Conservation (phyloP, 352 stramenopile genomes). For the Peronospora belbahrii region DNA sequence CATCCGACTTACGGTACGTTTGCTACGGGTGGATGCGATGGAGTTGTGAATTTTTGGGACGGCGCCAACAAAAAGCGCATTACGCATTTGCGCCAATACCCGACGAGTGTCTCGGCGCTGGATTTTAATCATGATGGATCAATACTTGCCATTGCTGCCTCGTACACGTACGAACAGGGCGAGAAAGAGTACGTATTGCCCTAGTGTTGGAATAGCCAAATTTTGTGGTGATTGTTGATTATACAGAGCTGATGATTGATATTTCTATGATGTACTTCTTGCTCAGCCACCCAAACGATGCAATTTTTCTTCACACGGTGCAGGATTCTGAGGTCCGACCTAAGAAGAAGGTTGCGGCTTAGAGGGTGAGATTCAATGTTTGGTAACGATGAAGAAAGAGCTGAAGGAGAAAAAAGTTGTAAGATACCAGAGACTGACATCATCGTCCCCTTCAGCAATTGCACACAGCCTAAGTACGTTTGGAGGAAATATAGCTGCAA, state of each 20-base stretch:
- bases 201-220: not conserved
- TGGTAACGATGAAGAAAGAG: not conserved
- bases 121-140: slow-evolving; percentile 92
- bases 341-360: slow-evolving; percentile 46
- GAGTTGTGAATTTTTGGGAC: slow-evolving; percentile 91
- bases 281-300: slow-evolving; percentile 86
- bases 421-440: no score
- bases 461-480: no score
- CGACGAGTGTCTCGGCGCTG: slow-evolving; percentile 87
- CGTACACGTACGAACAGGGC: slow-evolving; percentile 97
- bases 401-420: no score
- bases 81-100: slow-evolving; percentile 72
- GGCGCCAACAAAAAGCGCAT: slow-evolving; percentile 94
- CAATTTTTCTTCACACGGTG: slow-evolving; percentile 89
- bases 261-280: slow-evolving; percentile 5
- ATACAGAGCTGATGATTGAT: not conserved
- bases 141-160: slow-evolving; percentile 90
- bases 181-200: slow-evolving; percentile 86
- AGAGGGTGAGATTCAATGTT: slow-evolving; percentile 8
- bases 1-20: slow-evolving; percentile 92
- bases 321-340: slow-evolving; percentile 83
- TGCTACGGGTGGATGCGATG: slow-evolving; percentile 93
- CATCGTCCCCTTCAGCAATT: no score
- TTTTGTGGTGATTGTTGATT: not conserved
- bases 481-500: no score